phyloP scores from a whole-genome alignment of 306 rosid species.

The Ziziphus jujuba region DNA sequence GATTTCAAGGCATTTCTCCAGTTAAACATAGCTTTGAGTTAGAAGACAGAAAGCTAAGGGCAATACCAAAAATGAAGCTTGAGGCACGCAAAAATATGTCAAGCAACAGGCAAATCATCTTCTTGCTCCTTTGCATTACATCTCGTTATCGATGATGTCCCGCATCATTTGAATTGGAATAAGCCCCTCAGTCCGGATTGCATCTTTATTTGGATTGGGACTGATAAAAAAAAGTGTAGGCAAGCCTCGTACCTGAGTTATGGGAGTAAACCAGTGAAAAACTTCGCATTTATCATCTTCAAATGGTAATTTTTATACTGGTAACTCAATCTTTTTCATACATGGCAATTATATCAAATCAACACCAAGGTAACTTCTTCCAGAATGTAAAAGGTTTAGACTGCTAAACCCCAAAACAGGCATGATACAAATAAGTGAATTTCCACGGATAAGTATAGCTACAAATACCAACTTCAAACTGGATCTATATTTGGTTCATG shows the following conservation, averaged over 20 bases:
- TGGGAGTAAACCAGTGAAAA: not conserved
- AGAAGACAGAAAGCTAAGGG: not conserved
- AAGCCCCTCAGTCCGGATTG: slow-evolving; percentile 88
- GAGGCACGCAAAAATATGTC: not conserved
- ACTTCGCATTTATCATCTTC: not conserved
- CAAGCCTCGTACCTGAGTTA: slow-evolving; percentile 76
- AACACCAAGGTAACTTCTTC: slow-evolving; percentile 6
- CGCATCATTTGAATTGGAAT: slow-evolving; percentile 94
- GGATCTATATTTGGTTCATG: not conserved
- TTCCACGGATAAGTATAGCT: not conserved
- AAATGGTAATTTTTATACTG: not conserved
- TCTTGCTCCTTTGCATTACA: slow-evolving; percentile 61
- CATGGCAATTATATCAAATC: not conserved
- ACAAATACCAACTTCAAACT: not conserved
- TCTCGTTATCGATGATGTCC: slow-evolving; percentile 70
- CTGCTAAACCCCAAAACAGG: not conserved
- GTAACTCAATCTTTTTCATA: not conserved
- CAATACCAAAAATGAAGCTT: not conserved
- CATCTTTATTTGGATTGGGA: slow-evolving; percentile 82
- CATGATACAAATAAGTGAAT: not conserved
- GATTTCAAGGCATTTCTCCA: slow-evolving; percentile 11
- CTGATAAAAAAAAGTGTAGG: slow-evolving; percentile 81
- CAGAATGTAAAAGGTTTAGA: not conserved
- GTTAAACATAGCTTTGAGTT: not conserved
- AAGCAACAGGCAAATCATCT: not conserved